These are phyloP conservation scores for Beauveria sp. DNA, from an alignment of 2,329 filamentous ascomycete species.

Conservation along the genomic window DNA sequence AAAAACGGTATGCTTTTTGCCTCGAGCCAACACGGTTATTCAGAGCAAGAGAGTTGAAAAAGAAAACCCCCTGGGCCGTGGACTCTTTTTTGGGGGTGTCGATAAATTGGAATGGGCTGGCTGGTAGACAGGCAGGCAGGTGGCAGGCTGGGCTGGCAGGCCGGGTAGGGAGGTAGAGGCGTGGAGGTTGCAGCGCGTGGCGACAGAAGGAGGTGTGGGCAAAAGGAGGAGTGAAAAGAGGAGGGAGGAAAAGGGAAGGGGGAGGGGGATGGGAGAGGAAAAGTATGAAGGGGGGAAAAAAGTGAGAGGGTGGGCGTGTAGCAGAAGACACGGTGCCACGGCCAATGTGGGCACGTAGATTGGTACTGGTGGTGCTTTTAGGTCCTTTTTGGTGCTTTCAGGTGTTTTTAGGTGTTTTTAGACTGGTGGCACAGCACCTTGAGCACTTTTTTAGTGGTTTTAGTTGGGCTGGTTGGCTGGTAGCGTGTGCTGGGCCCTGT, in stretches of 20 bases:
- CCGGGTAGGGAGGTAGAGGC: not conserved
- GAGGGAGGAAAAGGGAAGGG: slow-evolving; percentile 9
- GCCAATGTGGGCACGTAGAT: no score
- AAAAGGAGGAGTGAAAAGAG: slow-evolving; percentile 18
- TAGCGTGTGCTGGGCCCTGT: no score
- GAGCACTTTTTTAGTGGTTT: no score
- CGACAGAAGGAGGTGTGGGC: slow-evolving; percentile 8
- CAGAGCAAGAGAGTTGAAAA: not conserved
- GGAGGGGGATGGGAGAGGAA: slow-evolving; percentile 2
- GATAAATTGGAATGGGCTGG: slow-evolving; percentile 10
- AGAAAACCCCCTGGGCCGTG: not conserved
- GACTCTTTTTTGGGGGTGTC: slow-evolving; percentile 11
- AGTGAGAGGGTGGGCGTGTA: not conserved
- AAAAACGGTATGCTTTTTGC: not conserved
- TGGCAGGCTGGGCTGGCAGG: no score
- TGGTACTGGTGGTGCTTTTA: no score
- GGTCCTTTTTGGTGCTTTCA: no score
- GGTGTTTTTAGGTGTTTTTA: no score
- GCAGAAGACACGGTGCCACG: no score
- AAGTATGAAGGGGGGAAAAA: not conserved
- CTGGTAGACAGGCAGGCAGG: not conserved
- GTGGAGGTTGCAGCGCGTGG: slow-evolving; percentile 10
- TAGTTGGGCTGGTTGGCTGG: no score
- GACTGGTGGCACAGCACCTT: no score
- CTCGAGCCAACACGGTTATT: not conserved